Evolutionary conservation across 805 yeast species (phyloP).

Genomic region (Saturnispora saitoi): DNA sequence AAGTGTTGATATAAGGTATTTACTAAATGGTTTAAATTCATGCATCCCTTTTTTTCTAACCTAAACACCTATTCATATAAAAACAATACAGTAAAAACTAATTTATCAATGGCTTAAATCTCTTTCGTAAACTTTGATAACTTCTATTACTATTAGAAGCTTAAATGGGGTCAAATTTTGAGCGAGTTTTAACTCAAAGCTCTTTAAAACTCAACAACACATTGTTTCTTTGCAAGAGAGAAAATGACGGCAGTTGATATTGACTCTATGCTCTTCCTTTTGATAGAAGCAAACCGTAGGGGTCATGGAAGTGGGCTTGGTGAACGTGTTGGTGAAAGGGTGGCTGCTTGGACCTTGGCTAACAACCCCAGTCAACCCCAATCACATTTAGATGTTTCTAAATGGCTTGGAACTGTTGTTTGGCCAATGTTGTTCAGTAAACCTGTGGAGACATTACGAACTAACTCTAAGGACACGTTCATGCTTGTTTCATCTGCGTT

Average conservation of each 20-base stretch:
- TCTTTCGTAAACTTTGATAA: no score
- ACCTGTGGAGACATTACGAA: slow-evolving; percentile 85
- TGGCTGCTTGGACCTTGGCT: slow-evolving; percentile 29
- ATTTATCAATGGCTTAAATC: no score
- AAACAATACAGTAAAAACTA: no score
- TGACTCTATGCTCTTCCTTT: background rate
- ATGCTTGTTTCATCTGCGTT: slow-evolving; percentile 58
- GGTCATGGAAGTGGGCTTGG: slow-evolving; percentile 13
- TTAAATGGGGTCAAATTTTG: background rate
- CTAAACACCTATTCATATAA: no score
- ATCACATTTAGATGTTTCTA: slow-evolving; percentile 66
- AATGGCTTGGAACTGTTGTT: slow-evolving; percentile 84
- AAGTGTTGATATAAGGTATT: no score
- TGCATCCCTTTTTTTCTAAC: no score
- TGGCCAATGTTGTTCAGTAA: slow-evolving; percentile 77
- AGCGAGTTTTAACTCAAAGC: background rate
- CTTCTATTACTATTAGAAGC: no score
- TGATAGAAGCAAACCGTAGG: background rate
- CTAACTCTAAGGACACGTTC: slow-evolving; percentile 83
- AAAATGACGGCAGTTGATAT: background rate
- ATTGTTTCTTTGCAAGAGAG: background rate
- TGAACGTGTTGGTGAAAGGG: slow-evolving; percentile 11
- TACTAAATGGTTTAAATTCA: no score
- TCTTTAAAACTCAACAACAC: background rate
- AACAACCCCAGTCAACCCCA: slow-evolving; percentile 27